Base-by-base conservation (phyloP, 2,329 filamentous ascomycete species). In the Fusarium newnesense region DNA sequence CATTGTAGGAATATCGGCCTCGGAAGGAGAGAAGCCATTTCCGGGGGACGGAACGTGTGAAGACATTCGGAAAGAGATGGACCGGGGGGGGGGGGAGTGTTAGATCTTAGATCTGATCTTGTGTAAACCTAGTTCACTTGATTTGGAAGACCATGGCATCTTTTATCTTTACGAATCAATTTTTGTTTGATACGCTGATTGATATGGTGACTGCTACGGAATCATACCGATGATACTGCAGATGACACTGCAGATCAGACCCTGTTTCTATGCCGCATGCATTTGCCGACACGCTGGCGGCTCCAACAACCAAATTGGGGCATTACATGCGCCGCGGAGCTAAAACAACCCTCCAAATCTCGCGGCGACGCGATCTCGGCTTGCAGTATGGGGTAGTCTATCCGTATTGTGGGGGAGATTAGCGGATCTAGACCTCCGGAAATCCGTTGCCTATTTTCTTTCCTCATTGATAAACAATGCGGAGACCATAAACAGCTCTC, bases 31-130 rank as follows among this genome's bases (percentile, higher is more conserved):
- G 19, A 54, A 63, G 10, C 26, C 63, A 40, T 76, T 76, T 39
- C 74, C 72, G 28, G 74, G 72, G 7, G 74, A 76, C 42, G 62
- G 40, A 15, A 70, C 32, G 71, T 43, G 46, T 16, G 66, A 28
- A 18, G 61, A 3, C 71, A 74, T 74, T 50, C 47, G 40, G 39
- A 19, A 42, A 11, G 19, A 9, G 13, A 52, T 59, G 21, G 19
- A 24, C 44, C 1, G 18, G 37, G 24, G 13, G 26, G 28, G 21
- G 37, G 12, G 49, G n/a, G n/a, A 52, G 30, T 52, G 18, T 16
- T 26, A 32, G 37, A 50, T 44, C 34, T 43, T 1, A 40, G 24
- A 34, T 36, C 28, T 37, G 42, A 10, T 26, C 36, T 30, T 47
- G 39, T 11, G 34, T 39, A 63, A 46, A 32, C 11, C 15, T 40